phyloP scores from a whole-genome alignment of 1,284 basidiomycete species.

The Ceraceosorus bombacis region DNA sequence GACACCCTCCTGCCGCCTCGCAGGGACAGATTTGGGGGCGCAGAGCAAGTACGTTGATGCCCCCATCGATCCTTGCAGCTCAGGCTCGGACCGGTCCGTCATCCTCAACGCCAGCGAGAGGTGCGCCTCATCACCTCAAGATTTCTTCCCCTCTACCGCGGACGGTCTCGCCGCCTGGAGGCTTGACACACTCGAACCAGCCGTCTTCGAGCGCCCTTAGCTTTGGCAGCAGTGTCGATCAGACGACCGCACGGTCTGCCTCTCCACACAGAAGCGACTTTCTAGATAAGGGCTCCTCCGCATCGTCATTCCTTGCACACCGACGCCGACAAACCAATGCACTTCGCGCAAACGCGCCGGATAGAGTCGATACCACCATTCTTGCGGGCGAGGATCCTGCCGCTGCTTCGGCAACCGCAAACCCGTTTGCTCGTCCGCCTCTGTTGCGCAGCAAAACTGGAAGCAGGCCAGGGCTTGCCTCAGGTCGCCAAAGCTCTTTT shows the following conservation, averaged over 20 bases:
- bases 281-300: not conserved
- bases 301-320: not conserved
- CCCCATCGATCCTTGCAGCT: not conserved
- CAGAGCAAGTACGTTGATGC: not conserved
- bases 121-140: not conserved
- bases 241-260: not conserved
- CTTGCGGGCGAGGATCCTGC: no score
- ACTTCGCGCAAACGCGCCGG: not conserved
- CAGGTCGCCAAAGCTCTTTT: slow-evolving; percentile 17
- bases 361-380: no score
- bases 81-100: not conserved
- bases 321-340: not conserved
- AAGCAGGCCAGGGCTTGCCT: slow-evolving; percentile 6
- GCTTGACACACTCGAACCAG: not conserved
- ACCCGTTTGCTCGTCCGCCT: slow-evolving; percentile 1
- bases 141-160: not conserved
- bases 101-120: no score
- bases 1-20: no score
- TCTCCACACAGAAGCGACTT: not conserved
- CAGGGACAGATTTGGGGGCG: no score
- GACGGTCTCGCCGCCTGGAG: not conserved
- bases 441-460: not conserved
- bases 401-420: no score
- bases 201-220: not conserved
- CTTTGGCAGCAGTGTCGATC: not conserved